Evolutionary conservation across 1,139 yeast species (phyloP).

Genomic region (Hyphopichia pseudoburtonii): DNA sequence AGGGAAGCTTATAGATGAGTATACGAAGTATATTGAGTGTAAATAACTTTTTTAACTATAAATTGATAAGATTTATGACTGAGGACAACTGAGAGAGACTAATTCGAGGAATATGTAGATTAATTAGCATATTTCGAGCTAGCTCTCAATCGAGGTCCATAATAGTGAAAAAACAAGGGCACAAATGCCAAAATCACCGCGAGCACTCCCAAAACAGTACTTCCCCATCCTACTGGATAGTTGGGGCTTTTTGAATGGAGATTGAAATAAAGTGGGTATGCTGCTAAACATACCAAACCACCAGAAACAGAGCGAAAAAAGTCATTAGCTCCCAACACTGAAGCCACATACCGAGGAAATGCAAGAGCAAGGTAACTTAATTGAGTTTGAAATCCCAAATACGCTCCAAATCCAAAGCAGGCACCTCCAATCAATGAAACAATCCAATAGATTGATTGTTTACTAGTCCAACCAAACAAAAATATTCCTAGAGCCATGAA

Average conservation of each 20-base stretch:
- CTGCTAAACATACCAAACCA: slow-evolving; percentile 1
- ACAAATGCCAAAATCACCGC: background rate
- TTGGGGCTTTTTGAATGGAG: background rate
- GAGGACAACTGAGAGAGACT: too few relatives aligned
- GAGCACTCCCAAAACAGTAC: slow-evolving; percentile 1
- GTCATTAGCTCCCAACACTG: slow-evolving; percentile 2
- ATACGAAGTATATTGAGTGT: too few relatives aligned
- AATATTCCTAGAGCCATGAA: slow-evolving; percentile 32
- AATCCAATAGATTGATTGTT: slow-evolving; percentile 31
- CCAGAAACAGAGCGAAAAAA: slow-evolving; percentile 2
- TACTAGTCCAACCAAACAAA: slow-evolving; percentile 34
- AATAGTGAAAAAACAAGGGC: slow-evolving; percentile 1
- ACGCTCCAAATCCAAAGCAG: slow-evolving; percentile 27
- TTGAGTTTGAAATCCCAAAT: slow-evolving; percentile 31
- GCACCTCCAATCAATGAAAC: slow-evolving; percentile 32
- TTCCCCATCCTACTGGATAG: slow-evolving; percentile 4
- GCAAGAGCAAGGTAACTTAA: slow-evolving; percentile 62
- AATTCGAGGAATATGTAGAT: too few relatives aligned
- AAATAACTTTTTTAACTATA: too few relatives aligned
- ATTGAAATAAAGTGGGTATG: background rate
- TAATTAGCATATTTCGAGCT: slow-evolving; percentile 3
- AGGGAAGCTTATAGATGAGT: too few relatives aligned
- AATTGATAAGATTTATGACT: too few relatives aligned
- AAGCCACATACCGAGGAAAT: slow-evolving; percentile 2
- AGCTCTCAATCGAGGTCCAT: slow-evolving; percentile 2